Evolutionary conservation across 768 basidiomycete species (phyloP).

Genomic region (Saitozyma podzolica): DNA sequence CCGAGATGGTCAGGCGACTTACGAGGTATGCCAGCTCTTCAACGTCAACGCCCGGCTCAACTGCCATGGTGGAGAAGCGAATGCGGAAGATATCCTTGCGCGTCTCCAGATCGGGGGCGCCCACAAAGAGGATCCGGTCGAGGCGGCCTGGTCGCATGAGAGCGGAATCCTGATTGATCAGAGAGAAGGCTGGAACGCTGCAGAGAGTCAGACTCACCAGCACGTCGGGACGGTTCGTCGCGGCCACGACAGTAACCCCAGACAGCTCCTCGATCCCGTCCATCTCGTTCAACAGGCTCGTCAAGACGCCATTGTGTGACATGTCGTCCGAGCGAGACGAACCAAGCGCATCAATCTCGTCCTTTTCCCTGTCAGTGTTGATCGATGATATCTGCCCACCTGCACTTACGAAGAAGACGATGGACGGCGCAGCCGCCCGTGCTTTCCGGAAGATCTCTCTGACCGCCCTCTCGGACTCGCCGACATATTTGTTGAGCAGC

Average conservation of each 20-base stretch:
- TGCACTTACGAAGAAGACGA: constrained; percentile 85
- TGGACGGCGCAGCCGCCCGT: constrained; percentile 86
- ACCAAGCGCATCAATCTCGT: constrained; percentile 94
- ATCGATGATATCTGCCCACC: neutral
- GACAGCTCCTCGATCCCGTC: constrained; percentile 93
- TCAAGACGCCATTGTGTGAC: constrained; percentile 74
- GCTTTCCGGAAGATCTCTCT: constrained; percentile 95
- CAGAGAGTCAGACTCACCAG: constrained; percentile 59
- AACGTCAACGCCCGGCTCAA: constrained; percentile 70
- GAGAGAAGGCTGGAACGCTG: neutral
- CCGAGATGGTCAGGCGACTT: constrained; percentile 11
- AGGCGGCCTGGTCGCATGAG: constrained; percentile 91
- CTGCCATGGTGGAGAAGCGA: constrained; percentile 73
- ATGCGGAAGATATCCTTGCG: constrained; percentile 84
- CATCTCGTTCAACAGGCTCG: constrained; percentile 94
- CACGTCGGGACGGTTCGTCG: constrained; percentile 93
- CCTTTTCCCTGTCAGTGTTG: constrained; percentile 57
- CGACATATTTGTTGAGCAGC: constrained; percentile 95
- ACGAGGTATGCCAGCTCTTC: constrained; percentile 70
- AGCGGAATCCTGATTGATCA: constrained; percentile 73
- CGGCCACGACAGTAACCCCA: constrained; percentile 93
- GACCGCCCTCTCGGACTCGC: constrained; percentile 92
- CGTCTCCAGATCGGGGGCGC: constrained; percentile 78
- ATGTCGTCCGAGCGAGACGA: constrained; percentile 66
- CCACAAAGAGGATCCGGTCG: constrained; percentile 91